A percentile compares a stretch with the other conserved stretches of the same genome.
phyloP scores from a whole-genome alignment of 2,329 filamentous ascomycete genomes.

The Fusarium odoratissimum region DNA sequence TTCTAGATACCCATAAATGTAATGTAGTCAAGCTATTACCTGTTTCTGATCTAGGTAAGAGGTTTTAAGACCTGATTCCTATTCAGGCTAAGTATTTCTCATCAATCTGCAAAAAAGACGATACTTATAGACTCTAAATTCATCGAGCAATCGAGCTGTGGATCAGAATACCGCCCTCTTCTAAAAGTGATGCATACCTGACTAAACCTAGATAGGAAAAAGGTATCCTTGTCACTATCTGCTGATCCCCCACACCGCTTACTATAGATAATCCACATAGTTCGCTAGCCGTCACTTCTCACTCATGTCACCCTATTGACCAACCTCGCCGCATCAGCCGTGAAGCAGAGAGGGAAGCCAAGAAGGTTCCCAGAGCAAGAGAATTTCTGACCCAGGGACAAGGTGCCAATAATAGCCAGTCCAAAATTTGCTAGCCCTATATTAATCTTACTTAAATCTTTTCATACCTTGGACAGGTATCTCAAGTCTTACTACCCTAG shows the following conservation, averaged over 20 bases:
- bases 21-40: background rate
- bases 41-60: background rate
- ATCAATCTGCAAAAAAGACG: rapidly evolving
- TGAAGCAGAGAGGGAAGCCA: too few relatives aligned
- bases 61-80: background rate
- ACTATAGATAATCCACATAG: background rate
- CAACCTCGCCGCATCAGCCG: too few relatives aligned
- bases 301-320: too few relatives aligned
- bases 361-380: too few relatives aligned
- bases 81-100: background rate
- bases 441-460: too few relatives aligned
- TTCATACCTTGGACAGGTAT: too few relatives aligned
- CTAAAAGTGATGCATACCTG: rapidly evolving
- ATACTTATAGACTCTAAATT: background rate
- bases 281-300: too few relatives aligned
- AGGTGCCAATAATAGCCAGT: too few relatives aligned
- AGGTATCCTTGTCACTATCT: background rate
- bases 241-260: background rate
- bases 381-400: too few relatives aligned
- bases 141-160: background rate
- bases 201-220: background rate
- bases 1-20: background rate
- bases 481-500: too few relatives aligned
- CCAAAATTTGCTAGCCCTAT: too few relatives aligned
- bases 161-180: background rate